phyloP scores from a whole-genome alignment of 1,284 basidiomycete species.

The Athelia psychrophila region DNA sequence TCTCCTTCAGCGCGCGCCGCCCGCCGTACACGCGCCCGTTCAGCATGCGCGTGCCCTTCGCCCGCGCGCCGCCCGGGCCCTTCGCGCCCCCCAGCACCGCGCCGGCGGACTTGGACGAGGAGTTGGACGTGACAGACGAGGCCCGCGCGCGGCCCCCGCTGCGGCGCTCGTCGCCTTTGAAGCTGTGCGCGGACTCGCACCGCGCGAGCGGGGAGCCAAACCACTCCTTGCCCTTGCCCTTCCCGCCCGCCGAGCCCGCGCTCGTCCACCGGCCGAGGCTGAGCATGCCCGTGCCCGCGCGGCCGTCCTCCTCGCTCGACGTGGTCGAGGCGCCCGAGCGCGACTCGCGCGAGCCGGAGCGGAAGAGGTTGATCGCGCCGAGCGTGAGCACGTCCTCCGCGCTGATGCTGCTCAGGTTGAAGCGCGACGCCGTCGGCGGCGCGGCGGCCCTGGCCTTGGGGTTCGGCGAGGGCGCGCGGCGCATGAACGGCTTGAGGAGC shows the following conservation, averaged over 20 bases:
- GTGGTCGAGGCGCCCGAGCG: neutral
- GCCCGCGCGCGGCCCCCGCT: slow-evolving; percentile 17
- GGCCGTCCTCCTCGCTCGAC: slow-evolving; percentile 1
- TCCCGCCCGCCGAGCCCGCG: neutral
- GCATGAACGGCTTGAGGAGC: slow-evolving; percentile 19
- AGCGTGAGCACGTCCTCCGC: slow-evolving; percentile 41
- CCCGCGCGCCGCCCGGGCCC: slow-evolving; percentile 22
- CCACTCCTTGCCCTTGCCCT: neutral
- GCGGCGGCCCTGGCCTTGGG: slow-evolving; percentile 23
- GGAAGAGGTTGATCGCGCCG: slow-evolving; percentile 46
- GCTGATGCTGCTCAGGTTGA: slow-evolving; percentile 22
- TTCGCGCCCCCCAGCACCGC: too few species aligned
- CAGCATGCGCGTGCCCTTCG: slow-evolving; percentile 54
- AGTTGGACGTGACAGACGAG: slow-evolving; percentile 18
- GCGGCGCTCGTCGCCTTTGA: slow-evolving; percentile 7
- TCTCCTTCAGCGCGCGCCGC: slow-evolving; percentile 18
- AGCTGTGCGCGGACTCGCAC: slow-evolving; percentile 21
- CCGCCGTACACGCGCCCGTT: slow-evolving; percentile 78
- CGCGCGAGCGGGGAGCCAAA: slow-evolving; percentile 16
- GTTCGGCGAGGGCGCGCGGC: slow-evolving; percentile 27
- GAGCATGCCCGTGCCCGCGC: slow-evolving; percentile 3
- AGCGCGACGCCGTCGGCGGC: slow-evolving; percentile 14
- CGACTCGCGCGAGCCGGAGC: slow-evolving; percentile 33
- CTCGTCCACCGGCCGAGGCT: slow-evolving; percentile 2
- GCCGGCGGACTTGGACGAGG: slow-evolving; percentile 20